phyloP scores from a whole-genome alignment of 352 stramenopile genomes.

The Peronospora tabacina region DNA sequence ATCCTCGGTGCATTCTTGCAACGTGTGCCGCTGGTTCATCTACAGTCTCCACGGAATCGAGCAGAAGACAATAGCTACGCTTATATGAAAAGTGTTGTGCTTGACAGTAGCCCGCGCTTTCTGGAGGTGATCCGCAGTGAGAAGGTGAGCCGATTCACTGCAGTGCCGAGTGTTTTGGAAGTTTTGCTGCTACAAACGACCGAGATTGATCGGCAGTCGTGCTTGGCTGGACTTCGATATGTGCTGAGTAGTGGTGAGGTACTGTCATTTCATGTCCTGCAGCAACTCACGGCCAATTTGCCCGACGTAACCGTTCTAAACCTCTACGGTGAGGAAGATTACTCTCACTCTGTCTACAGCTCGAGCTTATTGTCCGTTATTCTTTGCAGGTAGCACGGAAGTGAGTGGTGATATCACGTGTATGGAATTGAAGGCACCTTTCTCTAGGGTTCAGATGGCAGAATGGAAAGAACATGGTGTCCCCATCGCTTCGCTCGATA shows the following conservation, averaged over 20 bases:
- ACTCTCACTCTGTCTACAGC: not conserved
- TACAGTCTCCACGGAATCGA: constrained; percentile 1
- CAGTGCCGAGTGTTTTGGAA: constrained; percentile 44
- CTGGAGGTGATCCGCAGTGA: constrained; percentile 14
- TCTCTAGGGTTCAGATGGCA: constrained; percentile 10
- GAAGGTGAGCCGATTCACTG: constrained; percentile 37
- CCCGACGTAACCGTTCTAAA: constrained; percentile 40
- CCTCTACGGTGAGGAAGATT: constrained; percentile 39
- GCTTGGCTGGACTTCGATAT: constrained; percentile 23
- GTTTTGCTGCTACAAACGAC: constrained; percentile 30
- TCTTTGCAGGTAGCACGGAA: constrained; percentile 46
- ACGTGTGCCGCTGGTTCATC: constrained; percentile 37
- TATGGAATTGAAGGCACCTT: constrained; percentile 26
- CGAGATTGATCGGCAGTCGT: not conserved
- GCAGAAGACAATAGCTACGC: not conserved
- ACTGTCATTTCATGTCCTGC: constrained; percentile 25
- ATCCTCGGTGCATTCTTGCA: constrained; percentile 41
- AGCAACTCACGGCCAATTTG: constrained; percentile 16
- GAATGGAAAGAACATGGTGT: constrained; percentile 35
- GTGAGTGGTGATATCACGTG: constrained; percentile 53
- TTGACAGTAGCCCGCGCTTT: constrained; percentile 31
- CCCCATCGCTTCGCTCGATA: constrained; percentile 31
- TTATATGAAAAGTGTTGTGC: constrained; percentile 28
- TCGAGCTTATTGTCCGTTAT: not conserved
- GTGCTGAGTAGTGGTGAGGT: constrained; percentile 50